Evolutionary conservation across 257 asterid genomes (phyloP).

Genomic region (Misopates orontium): DNA sequence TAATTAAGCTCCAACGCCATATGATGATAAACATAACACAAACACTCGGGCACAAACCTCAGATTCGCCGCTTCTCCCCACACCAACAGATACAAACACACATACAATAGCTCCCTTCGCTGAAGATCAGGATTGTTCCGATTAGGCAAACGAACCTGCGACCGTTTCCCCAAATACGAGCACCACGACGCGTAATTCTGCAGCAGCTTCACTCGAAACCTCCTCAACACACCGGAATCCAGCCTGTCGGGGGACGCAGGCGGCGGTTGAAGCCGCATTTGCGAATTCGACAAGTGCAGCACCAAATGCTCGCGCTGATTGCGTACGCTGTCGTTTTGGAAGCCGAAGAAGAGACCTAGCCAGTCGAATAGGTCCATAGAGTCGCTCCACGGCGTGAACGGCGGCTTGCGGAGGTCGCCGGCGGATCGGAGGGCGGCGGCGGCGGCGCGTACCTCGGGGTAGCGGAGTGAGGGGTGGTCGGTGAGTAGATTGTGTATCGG

Average conservation of each 20-base stretch:
- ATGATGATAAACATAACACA: constrained; percentile 83
- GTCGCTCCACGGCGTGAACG: constrained; percentile 58
- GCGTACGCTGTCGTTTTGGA: constrained; percentile 79
- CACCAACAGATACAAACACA: constrained; percentile 61
- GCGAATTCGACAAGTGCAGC: constrained; percentile 81
- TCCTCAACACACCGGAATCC: constrained; percentile 63
- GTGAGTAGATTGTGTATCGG: constrained; percentile 69
- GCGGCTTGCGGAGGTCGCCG: constrained; percentile 77
- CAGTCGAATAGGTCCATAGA: constrained; percentile 80
- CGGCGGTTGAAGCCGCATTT: constrained; percentile 87
- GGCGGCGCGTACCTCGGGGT: constrained; percentile 84
- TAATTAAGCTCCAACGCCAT: constrained; percentile 84
- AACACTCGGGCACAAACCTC: constrained; percentile 81
- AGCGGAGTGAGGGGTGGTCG: constrained; percentile 84
- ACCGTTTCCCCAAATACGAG: constrained; percentile 66
- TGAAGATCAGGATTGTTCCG: constrained; percentile 57
- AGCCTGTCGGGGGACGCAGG: constrained; percentile 59
- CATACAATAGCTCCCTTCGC: constrained; percentile 85
- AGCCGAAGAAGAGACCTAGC: constrained; percentile 96
- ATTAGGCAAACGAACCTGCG: constrained; percentile 70
- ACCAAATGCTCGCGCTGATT: constrained; percentile 92
- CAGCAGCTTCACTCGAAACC: constrained; percentile 69
- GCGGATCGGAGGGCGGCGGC: constrained; percentile 66
- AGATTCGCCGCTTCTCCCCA: constrained; percentile 96
- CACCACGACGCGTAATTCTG: constrained; percentile 84